Conservation (phyloP, 2,329 filamentous ascomycete species). For the Intubia oerlemansii region DNA sequence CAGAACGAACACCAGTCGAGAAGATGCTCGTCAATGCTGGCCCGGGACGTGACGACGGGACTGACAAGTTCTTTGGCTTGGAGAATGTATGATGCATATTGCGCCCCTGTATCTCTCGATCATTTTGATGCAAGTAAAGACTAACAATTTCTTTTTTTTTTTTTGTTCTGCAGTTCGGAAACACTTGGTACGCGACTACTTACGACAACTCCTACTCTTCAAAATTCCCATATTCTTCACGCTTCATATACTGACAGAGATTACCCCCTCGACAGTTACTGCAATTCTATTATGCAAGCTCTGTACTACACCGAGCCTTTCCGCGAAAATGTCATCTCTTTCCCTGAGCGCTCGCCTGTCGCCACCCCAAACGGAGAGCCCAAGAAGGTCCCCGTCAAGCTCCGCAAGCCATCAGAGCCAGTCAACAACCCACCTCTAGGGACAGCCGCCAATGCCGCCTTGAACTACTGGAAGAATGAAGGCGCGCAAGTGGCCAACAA, state of each 20-base stretch:
- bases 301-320: slow-evolving; percentile 92
- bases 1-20: slow-evolving; percentile 40
- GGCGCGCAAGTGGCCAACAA: too few species aligned
- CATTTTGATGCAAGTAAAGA: not conserved
- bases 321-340: slow-evolving; percentile 83
- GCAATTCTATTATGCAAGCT: slow-evolving; percentile 94
- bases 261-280: slow-evolving; percentile 43
- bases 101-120: slow-evolving; percentile 2
- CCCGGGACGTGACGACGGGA: slow-evolving; percentile 65
- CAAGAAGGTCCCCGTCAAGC: slow-evolving; percentile 36
- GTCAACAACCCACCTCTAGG: slow-evolving; percentile 12
- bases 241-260: not conserved
- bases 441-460: slow-evolving; percentile 10
- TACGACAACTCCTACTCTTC: not conserved
- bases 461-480: too few species aligned
- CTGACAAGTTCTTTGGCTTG: slow-evolving; percentile 94
- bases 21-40: slow-evolving; percentile 69
- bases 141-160: too few species aligned
- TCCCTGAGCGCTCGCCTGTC: slow-evolving; percentile 51
- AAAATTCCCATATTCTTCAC: too few species aligned
- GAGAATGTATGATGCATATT: slow-evolving; percentile 60
- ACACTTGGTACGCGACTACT: slow-evolving; percentile 96
- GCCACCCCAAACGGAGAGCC: slow-evolving; percentile 42
- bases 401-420: slow-evolving; percentile 16
- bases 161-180: slow-evolving; percentile 59